Base-by-base conservation (phyloP, 2,329 filamentous ascomycete genomes). In the Pestalotiopsis sp. region DNA sequence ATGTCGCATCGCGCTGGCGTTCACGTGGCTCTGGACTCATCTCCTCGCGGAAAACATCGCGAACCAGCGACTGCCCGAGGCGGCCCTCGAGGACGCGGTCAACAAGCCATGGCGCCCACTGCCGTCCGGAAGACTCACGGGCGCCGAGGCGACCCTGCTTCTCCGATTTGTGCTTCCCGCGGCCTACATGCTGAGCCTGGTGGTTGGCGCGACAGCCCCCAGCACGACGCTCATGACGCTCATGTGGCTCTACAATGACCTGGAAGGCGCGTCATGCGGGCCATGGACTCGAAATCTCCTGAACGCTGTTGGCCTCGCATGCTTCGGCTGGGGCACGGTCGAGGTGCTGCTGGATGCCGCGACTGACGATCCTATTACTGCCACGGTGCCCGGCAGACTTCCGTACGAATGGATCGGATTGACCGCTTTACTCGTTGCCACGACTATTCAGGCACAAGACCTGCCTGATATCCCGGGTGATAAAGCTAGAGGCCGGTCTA, bases 81-180 rank as follows among this genome's bases (percentile, higher is more conserved):
- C 75, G 0, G 66, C 78, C 12, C 38, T 72, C 1, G 78, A 80
- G 27, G 78, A 80, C 58, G 13, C 65, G 0, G 66, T 72, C 13
- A 80, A 80, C 69, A 78, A 80, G 65, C 78, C 78, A 1, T 79
- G 78, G 78, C 69, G 77, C 2, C 73, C 39, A 12, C 4, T 45
- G 39, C 39, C 39, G 12, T 45, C 39, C 12, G 14, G 14, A 17
- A 12, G 39, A 17, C 39, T 45, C 39, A 45, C 39, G 12, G 39
- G 4, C 12, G 39, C 39, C 12, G 39, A 45, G 39, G 39, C 12
- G 1, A 45, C 3, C 13, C 39, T 45, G 14, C 39, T 45, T 2
- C 39, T 17, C 14, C 13, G 39, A 4, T 45, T 13, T 17, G 12
- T 45, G 12, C 39, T 45, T 4, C 12, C 39, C 12, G 14, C 14